phyloP scores from a whole-genome alignment of 306 rosid species.

The Gastrolobium bilobum region DNA sequence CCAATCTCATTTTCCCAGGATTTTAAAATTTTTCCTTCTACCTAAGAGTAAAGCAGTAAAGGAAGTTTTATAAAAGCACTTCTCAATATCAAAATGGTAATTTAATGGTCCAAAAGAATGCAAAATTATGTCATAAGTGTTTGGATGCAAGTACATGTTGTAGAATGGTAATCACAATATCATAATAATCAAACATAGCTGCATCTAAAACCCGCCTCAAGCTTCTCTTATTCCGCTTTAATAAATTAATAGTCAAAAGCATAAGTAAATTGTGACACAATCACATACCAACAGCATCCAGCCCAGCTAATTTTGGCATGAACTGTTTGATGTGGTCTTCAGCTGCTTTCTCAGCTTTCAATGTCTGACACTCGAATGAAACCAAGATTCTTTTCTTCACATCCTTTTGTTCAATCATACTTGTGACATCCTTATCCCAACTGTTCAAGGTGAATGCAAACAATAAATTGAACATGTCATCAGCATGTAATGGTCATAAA shows the following conservation, averaged over 20 bases:
- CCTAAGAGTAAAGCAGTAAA: not conserved
- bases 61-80: slow-evolving; percentile 16
- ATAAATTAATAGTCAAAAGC: not conserved
- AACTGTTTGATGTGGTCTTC: slow-evolving; percentile 89
- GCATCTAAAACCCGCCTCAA: slow-evolving; percentile 22
- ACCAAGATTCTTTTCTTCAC: slow-evolving; percentile 67
- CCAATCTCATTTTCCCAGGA: too few relatives aligned
- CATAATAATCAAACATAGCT: not conserved
- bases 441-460: slow-evolving; percentile 58
- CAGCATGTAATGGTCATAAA: not conserved
- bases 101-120: slow-evolving; percentile 16
- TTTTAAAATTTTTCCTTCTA: too few relatives aligned
- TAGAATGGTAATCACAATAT: not conserved
- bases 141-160: slow-evolving; percentile 32
- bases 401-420: slow-evolving; percentile 75
- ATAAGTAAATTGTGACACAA: slow-evolving; percentile 32
- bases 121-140: slow-evolving; percentile 19
- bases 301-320: slow-evolving; percentile 89
- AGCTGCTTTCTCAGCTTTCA: slow-evolving; percentile 89
- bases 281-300: slow-evolving; percentile 90
- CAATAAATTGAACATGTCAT: slow-evolving; percentile 38
- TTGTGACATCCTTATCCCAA: slow-evolving; percentile 84
- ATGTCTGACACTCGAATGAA: slow-evolving; percentile 78
- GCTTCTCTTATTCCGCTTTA: not conserved
- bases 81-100: not conserved